Base-by-base conservation (phyloP, 2,329 filamentous ascomycete genomes). In the Cyphellophora attinorum region DNA sequence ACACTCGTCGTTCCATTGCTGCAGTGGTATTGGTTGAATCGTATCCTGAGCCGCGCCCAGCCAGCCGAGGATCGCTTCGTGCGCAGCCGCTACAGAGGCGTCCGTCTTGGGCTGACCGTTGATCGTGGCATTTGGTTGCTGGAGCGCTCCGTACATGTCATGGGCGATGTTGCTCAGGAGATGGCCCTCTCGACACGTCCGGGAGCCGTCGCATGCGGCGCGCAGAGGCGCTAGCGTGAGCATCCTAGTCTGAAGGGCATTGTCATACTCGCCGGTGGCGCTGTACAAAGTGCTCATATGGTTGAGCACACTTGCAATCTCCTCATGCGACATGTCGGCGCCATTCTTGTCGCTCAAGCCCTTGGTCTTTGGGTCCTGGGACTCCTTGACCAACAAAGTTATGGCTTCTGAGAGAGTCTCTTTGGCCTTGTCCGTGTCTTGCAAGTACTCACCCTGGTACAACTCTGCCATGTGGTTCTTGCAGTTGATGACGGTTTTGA, bases 381-480 rank as follows among this genome's bases (percentile, higher is more conserved):
- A 70, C 58, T 96, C 91, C 42, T 72, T 76, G 37, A 95, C 58
- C 2, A 79, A 71, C 3, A 82, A 80, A 52, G 93, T 83, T 1
- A 95, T 82, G 0, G 85, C 83, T 72, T 84, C 86, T 2, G 84
- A 68, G 25, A 95, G 68, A 12, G 72, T 65, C 50, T 81, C 77
- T 51, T 93, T 84, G 0, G 85, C 85, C 37, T 74, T 72, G 21
- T 86, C 78, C 2, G 73, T 65, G 35, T 93, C 72, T 33, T 82
- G 70, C 10, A 94, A 73, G 52, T 86, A 79, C 35, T 83, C 75
- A 40, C 80, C 76, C 4, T 79, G 70, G 57, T 93, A 94, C 6
- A 95, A 63, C 49, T 88, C 80, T 19, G 82, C 88, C 5, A 96
- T 69, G 62, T 94, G 94, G 36, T 91, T 76, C 47, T 77, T 49